A percentile compares a stretch with the other conserved stretches of the same genome.
Conservation (phyloP, 1,284 basidiomycete species). For the Ceratobasidium sp. region DNA sequence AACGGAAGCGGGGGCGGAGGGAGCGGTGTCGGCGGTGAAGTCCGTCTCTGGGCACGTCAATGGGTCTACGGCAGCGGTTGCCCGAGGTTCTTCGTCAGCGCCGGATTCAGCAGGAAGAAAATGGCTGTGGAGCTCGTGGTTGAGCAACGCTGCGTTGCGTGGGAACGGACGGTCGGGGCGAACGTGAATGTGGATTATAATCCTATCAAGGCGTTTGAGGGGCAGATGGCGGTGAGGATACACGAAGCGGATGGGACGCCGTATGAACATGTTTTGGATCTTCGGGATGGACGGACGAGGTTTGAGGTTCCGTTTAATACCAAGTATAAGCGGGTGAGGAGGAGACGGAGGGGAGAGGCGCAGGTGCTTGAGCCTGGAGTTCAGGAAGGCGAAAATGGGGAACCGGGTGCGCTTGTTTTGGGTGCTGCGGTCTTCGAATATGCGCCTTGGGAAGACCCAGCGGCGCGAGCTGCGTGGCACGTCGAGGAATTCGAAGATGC, state of each 20-base stretch:
- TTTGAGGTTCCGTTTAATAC: slow-evolving; percentile 99
- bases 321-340: slow-evolving; percentile 97
- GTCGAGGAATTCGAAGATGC: slow-evolving; percentile 98
- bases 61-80: slow-evolving; percentile 99
- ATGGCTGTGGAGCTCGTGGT: slow-evolving; percentile 98
- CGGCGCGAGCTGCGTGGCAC: slow-evolving; percentile 93
- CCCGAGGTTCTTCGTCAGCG: slow-evolving; percentile 89
- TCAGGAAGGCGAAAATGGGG: slow-evolving; percentile 87
- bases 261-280: slow-evolving; percentile 97
- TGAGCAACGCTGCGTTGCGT: slow-evolving; percentile 88
- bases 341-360: slow-evolving; percentile 92
- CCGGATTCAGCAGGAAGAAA: slow-evolving; percentile 97
- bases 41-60: slow-evolving; percentile 92
- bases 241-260: slow-evolving; percentile 99
- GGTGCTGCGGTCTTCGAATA: slow-evolving; percentile 87
- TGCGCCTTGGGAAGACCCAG: slow-evolving; percentile 96
- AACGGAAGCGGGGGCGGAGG: slow-evolving; percentile 25
- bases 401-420: slow-evolving; percentile 89
- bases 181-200: slow-evolving; percentile 78
- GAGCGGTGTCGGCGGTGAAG: slow-evolving; percentile 63
- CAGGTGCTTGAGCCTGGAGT: slow-evolving; percentile 86
- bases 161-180: slow-evolving; percentile 68
- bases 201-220: slow-evolving; percentile 90
- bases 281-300: slow-evolving; percentile 87
- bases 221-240: slow-evolving; percentile 98